Conservation (phyloP, 805 yeast species). For the Zygoascus bituminiphila region DNA sequence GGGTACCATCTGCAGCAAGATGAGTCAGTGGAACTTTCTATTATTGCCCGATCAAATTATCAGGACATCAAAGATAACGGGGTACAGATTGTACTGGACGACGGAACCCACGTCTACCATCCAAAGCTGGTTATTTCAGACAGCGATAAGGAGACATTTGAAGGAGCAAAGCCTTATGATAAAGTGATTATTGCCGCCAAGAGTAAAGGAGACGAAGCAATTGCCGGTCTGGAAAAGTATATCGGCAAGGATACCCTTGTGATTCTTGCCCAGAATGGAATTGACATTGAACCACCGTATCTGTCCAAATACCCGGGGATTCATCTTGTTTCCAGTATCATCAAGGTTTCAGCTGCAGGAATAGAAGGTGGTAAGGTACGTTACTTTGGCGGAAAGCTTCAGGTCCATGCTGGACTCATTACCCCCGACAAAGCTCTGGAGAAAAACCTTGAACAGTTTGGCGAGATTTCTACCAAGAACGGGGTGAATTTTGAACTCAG, state of each 20-base stretch:
- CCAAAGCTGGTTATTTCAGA: conserved; percentile 6
- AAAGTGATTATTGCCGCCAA: conserved; percentile 14
- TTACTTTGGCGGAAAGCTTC: background rate
- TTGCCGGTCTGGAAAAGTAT: conserved; percentile 7
- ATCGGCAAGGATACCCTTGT: conserved; percentile 9
- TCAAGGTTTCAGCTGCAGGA: conserved; percentile 1
- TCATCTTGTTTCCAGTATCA: conserved; percentile 10
- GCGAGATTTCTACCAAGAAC: background rate
- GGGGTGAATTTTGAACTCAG: background rate
- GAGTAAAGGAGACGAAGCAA: conserved; percentile 4
- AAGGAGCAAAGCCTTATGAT: conserved; percentile 4
- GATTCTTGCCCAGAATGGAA: conserved; percentile 15
- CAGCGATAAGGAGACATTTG: conserved; percentile 4
- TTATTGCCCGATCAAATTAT: conserved; percentile 15
- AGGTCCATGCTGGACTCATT: background rate
- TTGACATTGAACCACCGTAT: conserved; percentile 16
- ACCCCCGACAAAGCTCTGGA: background rate
- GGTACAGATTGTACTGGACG: conserved; percentile 1
- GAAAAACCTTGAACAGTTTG: background rate
- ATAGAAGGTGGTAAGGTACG: background rate
- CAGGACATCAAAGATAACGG: conserved; percentile 7
- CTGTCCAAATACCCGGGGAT: conserved; percentile 8
- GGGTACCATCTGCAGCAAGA: conserved; percentile 4
- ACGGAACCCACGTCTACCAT: background rate
- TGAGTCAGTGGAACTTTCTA: conserved; percentile 1